Conservation (phyloP, 1,284 basidiomycete species). For the Mycena sp. region DNA sequence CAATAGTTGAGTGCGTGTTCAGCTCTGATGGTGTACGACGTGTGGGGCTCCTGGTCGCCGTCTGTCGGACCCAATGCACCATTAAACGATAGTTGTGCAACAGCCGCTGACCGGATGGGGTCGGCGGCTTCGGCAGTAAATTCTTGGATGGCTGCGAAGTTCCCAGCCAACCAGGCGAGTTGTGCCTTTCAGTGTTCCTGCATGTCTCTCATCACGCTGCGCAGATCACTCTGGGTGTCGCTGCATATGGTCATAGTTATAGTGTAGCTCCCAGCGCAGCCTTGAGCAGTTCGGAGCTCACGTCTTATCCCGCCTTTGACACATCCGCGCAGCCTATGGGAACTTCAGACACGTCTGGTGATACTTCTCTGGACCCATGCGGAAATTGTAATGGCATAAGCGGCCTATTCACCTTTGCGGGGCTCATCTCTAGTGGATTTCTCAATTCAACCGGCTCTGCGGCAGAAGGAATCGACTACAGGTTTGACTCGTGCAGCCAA, state of each 20-base stretch:
- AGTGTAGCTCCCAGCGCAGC: slow-evolving; percentile 55
- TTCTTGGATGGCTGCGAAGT: slow-evolving; percentile 78
- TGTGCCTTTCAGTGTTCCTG: neutral
- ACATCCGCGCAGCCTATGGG: slow-evolving; percentile 54
- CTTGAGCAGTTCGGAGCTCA: slow-evolving; percentile 46
- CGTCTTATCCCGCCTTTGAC: slow-evolving; percentile 61
- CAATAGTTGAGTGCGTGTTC: neutral
- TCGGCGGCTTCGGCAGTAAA: slow-evolving; percentile 80
- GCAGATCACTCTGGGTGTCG: slow-evolving; percentile 72
- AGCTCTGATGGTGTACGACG: slow-evolving; percentile 90
- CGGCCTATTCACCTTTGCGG: slow-evolving; percentile 69
- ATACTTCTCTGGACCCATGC: slow-evolving; percentile 58
- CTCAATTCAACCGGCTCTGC: slow-evolving; percentile 61
- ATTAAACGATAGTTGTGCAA: slow-evolving; percentile 78
- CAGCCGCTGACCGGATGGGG: slow-evolving; percentile 67
- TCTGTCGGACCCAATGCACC: slow-evolving; percentile 85
- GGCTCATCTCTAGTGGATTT: slow-evolving; percentile 62
- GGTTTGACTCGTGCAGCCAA: slow-evolving; percentile 72
- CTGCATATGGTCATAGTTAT: slow-evolving; percentile 79
- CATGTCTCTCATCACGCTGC: neutral
- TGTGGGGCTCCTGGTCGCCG: slow-evolving; percentile 65
- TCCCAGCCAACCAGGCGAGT: slow-evolving; percentile 58
- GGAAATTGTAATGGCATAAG: slow-evolving; percentile 52
- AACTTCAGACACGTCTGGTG: slow-evolving; percentile 53
- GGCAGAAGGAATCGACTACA: slow-evolving; percentile 56